A percentile compares a stretch with the other conserved stretches of the same genome.
Evolutionary conservation across 1,284 basidiomycete species (phyloP).

Genomic region (Rhodofomes roseus): DNA sequence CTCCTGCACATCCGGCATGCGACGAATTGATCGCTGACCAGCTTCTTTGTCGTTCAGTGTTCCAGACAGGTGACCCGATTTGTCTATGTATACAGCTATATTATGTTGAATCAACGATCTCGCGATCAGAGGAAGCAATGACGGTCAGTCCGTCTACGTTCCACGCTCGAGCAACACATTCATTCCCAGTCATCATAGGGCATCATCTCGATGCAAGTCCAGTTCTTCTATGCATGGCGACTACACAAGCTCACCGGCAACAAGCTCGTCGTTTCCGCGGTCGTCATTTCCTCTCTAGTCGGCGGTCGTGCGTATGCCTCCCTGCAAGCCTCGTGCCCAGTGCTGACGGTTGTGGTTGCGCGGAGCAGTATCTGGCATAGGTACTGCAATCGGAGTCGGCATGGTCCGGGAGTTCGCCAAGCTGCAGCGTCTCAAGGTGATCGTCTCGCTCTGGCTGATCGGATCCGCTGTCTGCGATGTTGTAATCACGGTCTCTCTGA

Average conservation of each 20-base stretch:
- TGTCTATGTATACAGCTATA: not conserved
- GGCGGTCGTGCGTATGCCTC: not conserved
- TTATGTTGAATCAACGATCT: not conserved
- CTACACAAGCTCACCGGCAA: conserved; percentile 20
- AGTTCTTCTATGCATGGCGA: conserved; percentile 36
- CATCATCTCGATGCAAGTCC: conserved; percentile 30
- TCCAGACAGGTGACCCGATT: not conserved
- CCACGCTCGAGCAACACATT: not conserved
- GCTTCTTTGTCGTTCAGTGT: not conserved
- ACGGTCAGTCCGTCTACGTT: not conserved
- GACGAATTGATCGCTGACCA: not conserved
- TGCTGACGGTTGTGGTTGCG: not conserved
- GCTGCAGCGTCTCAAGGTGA: conserved; percentile 2
- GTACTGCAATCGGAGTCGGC: conserved; percentile 10
- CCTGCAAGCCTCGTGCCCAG: not conserved
- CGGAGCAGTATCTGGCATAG: conserved; percentile 7
- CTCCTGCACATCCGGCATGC: not conserved
- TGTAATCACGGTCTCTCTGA: conserved; percentile 5
- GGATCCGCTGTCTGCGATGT: conserved; percentile 8
- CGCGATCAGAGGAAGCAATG: conserved; percentile 18
- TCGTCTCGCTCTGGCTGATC: conserved; percentile 13
- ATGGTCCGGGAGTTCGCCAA: conserved; percentile 2
- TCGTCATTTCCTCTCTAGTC: conserved; percentile 3
- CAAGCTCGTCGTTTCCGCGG: not conserved
- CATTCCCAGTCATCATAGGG: conserved; percentile 22